Evolutionary conservation across 1,284 basidiomycete species (phyloP).

Genomic region (Melanopsichium pennsylvanicum): DNA sequence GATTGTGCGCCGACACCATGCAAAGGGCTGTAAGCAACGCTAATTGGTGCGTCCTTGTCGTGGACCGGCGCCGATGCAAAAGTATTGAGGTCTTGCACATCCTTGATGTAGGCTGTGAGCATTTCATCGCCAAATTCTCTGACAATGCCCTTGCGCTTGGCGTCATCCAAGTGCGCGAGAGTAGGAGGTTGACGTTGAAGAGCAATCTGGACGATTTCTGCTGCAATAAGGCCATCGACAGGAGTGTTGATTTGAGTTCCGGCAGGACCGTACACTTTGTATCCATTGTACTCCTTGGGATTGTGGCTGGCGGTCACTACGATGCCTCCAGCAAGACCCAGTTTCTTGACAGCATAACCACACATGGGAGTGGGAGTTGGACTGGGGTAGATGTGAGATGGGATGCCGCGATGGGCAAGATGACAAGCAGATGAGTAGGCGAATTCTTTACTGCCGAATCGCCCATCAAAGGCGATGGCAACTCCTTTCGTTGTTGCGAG

Average conservation of each 20-base stretch:
- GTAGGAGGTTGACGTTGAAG: constrained; percentile 18
- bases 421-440: constrained; percentile 52
- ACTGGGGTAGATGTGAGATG: constrained; percentile 41
- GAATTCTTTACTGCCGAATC: constrained; percentile 52
- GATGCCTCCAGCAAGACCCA: constrained; percentile 53
- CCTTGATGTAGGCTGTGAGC: constrained; percentile 47
- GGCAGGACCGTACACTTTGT: constrained; percentile 56
- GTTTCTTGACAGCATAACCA: constrained; percentile 54
- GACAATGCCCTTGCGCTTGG: constrained; percentile 25
- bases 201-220: constrained; percentile 47
- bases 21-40: constrained; percentile 54
- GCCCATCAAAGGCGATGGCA: constrained; percentile 59
- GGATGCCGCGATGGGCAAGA: constrained; percentile 46
- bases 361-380: constrained; percentile 53
- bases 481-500: constrained; percentile 44
- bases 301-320: constrained; percentile 61
- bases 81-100: constrained; percentile 25
- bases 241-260: constrained; percentile 60
- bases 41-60: constrained; percentile 27
- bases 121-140: constrained; percentile 35
- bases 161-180: constrained; percentile 19
- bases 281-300: constrained; percentile 59
- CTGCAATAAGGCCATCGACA: constrained; percentile 52
- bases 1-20: constrained; percentile 56
- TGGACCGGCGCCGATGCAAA: constrained; percentile 10